Conservation (phyloP, 23 red algal genomes). For the Agarophyton chilense region DNA sequence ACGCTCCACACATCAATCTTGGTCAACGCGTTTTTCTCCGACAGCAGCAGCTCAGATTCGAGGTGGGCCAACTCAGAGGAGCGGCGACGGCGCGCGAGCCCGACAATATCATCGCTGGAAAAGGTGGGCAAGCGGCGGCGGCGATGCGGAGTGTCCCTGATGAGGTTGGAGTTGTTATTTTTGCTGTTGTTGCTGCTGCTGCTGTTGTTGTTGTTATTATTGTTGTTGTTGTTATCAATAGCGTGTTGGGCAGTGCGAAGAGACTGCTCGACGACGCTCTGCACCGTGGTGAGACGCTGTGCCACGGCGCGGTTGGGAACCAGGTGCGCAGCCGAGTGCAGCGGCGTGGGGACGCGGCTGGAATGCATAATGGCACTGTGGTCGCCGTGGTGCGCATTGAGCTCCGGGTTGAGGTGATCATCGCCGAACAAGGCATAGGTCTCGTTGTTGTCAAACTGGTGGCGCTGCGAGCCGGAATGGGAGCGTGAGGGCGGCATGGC, state of each 20-base stretch:
- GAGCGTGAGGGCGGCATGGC: conserved; percentile 35
- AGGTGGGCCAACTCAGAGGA: conserved; percentile 5
- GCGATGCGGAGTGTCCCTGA: neutral
- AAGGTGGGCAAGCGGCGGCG: conserved; percentile 8
- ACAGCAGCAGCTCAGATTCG: neutral
- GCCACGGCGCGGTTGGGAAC: conserved; percentile 19
- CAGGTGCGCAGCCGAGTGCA: conserved; percentile 19
- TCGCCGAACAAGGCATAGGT: conserved; percentile 58
- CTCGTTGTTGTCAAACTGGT: conserved; percentile 17
- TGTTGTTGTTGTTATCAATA: conserved; percentile 8
- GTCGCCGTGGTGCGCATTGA: neutral
- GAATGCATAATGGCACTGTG: neutral
- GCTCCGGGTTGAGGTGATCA: conserved; percentile 24
- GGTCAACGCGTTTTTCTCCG: neutral
- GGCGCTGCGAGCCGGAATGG: conserved; percentile 21
- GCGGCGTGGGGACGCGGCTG: neutral
- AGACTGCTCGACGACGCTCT: conserved; percentile 21
- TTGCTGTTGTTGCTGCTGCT: too few species aligned
- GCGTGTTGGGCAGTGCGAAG: conserved; percentile 13
- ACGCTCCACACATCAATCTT: conserved; percentile 72
- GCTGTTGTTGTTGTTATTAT: too few species aligned
- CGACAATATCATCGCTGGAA: conserved; percentile 19
- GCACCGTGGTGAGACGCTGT: neutral
- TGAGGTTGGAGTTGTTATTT: too few species aligned
- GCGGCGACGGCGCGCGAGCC: neutral